Base-by-base conservation (phyloP, 345 rosid species). In the Gossypium bickii region DNA sequence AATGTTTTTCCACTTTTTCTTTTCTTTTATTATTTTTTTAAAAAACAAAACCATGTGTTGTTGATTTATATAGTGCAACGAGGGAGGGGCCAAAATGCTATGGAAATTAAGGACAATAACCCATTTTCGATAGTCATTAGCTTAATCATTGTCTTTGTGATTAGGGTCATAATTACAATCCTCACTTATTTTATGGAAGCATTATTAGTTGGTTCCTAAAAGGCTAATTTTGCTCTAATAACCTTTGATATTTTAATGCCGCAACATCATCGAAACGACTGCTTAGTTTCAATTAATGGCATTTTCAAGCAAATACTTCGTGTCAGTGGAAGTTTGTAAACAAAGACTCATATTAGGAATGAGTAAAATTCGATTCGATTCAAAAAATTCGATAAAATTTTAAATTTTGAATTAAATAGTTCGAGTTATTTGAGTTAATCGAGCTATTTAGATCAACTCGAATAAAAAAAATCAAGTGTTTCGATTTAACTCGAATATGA, bases 81-180 rank as follows among this genome's bases (percentile, higher is more conserved):
- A 67, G 22, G 7, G 44, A 25, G 58, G 58, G 72, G 58, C 58
- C 22, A 68, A 68, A 49, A 49, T 68, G 44, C 22, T 49, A 22
- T 49, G 58, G 8, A 16, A 25, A 17, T 12, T 0, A 25, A 68
- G 72, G 72, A 27, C 22, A 49, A 12, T 25, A 43, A 16, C 72
- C 44, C 20, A 48, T 49, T 68, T 16, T 16, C 58, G 13, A 17
- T 49, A 49, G 72, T 68, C 72, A 68, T 27, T 15, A 49, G 4
- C 72, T 49, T 68, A 16, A 49, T 68, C 59, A 68, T 68, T 49
- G 72, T 25, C 58, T 49, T 27, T 49, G 24, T 49, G 72, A 68
- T 68, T 68, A 49, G 58, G 58, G 58, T 25, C 43, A 68, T 68
- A 15, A 68, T 49, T 18, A 13, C 72, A 68, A 22, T 49, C 58